A percentile compares a stretch with the other conserved stretches of the same genome.
phyloP scores from a whole-genome alignment of 495 filamentous ascomycete species.

The Poronia punctata region DNA sequence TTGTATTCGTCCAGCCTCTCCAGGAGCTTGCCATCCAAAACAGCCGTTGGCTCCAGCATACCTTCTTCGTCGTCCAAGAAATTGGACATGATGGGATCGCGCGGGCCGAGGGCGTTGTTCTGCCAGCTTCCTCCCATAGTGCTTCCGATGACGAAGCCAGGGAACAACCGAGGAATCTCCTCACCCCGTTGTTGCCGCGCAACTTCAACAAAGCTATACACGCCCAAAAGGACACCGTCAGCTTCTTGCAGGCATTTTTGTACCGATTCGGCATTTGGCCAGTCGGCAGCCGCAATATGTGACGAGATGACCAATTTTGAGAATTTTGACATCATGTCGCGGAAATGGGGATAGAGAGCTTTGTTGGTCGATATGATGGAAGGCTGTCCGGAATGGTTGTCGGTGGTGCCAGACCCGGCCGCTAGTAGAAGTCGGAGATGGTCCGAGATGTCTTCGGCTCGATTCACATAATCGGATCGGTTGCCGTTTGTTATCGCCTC shows the following conservation, averaged over 20 bases:
- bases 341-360: constrained; percentile 90
- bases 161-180: constrained; percentile 78
- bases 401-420: constrained; percentile 91
- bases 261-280: constrained; percentile 77
- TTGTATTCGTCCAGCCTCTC: constrained; percentile 80
- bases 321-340: constrained; percentile 99
- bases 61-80: constrained; percentile 82
- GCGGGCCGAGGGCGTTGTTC: constrained; percentile 69
- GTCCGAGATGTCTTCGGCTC: constrained; percentile 95
- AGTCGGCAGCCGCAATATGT: constrained; percentile 95
- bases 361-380: constrained; percentile 99
- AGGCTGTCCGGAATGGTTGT: constrained; percentile 96
- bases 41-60: constrained; percentile 61
- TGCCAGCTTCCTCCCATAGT: constrained; percentile 84
- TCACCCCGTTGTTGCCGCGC: constrained; percentile 87
- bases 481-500: constrained; percentile 73
- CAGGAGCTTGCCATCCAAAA: constrained; percentile 67
- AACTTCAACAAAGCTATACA: constrained; percentile 92
- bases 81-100: constrained; percentile 61
- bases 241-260: constrained; percentile 94
- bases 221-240: constrained; percentile 85
- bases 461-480: constrained; percentile 81
- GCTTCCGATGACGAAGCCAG: constrained; percentile 84
- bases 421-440: constrained; percentile 89
- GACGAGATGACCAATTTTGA: constrained; percentile 96